Conservation (phyloP, 1,284 basidiomycete species). For the Fomitopsis betulina region DNA sequence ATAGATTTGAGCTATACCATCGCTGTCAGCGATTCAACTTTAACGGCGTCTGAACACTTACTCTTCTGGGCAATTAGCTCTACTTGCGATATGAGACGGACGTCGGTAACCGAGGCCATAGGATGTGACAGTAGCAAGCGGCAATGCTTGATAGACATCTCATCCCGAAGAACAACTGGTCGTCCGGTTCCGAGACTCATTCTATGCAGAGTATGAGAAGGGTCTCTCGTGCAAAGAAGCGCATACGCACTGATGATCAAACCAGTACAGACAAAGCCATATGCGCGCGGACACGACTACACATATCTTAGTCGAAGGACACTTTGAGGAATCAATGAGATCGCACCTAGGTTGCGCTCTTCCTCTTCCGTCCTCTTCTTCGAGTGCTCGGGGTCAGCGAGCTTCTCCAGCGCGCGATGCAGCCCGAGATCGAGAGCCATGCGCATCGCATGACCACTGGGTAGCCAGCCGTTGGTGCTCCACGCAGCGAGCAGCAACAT, state of each 20-base stretch:
- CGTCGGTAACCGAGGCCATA: constrained; percentile 85
- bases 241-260: constrained; percentile 76
- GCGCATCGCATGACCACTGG: constrained; percentile 88
- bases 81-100: constrained; percentile 80
- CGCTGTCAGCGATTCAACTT: background rate
- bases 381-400: constrained; percentile 63
- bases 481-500: constrained; percentile 90
- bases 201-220: constrained; percentile 35
- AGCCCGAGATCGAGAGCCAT: constrained; percentile 93
- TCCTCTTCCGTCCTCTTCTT: constrained; percentile 75
- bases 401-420: constrained; percentile 85
- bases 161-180: constrained; percentile 85
- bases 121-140: constrained; percentile 78
- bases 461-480: constrained; percentile 93
- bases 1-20: constrained; percentile 67
- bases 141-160: constrained; percentile 82
- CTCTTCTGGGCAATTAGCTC: constrained; percentile 92
- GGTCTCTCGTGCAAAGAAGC: background rate
- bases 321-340: background rate
- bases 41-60: constrained; percentile 29
- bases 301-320: constrained; percentile 3
- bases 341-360: constrained; percentile 78
- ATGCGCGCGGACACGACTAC: constrained; percentile 87
- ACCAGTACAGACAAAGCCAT: constrained; percentile 93
- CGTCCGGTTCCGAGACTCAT: constrained; percentile 89